A percentile compares a stretch with the other conserved stretches of the same genome.
Evolutionary conservation across 306 rosid genomes (phyloP).

Genomic region (Ceratonia siliqua): DNA sequence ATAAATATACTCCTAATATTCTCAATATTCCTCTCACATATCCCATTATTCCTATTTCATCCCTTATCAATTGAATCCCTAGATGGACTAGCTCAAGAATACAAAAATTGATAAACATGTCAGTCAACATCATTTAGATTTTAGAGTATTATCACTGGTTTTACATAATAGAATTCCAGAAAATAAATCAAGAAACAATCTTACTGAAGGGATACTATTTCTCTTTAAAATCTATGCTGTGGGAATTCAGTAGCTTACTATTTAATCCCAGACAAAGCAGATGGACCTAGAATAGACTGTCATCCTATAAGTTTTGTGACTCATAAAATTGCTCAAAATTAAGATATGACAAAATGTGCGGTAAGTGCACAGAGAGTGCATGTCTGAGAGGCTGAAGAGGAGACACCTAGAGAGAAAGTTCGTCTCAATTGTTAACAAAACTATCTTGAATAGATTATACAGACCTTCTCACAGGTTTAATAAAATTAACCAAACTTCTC

Average conservation of each 20-base stretch:
- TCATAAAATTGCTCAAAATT: neutral
- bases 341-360: neutral
- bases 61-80: too few relatives aligned
- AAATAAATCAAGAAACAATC: conserved; percentile 15
- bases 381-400: conserved; percentile 1
- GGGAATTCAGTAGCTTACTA: neutral
- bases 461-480: too few relatives aligned
- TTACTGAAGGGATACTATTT: neutral
- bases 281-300: neutral
- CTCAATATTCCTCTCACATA: too few relatives aligned
- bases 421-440: neutral
- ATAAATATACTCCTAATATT: too few relatives aligned
- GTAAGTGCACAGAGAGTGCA: neutral
- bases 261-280: conserved; percentile 10
- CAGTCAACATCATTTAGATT: neutral
- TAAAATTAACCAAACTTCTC: too few relatives aligned
- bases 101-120: neutral
- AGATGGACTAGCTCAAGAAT: neutral
- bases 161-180: neutral
- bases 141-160: neutral
- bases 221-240: conserved; percentile 8
- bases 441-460: neutral
- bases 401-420: neutral
- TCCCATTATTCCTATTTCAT: too few relatives aligned
- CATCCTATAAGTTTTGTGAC: neutral